Evolutionary conservation across 805 yeast species (phyloP), one percentile per base, ranked within the genome.

Genomic region (Schwanniomyces yamadae): DNA sequence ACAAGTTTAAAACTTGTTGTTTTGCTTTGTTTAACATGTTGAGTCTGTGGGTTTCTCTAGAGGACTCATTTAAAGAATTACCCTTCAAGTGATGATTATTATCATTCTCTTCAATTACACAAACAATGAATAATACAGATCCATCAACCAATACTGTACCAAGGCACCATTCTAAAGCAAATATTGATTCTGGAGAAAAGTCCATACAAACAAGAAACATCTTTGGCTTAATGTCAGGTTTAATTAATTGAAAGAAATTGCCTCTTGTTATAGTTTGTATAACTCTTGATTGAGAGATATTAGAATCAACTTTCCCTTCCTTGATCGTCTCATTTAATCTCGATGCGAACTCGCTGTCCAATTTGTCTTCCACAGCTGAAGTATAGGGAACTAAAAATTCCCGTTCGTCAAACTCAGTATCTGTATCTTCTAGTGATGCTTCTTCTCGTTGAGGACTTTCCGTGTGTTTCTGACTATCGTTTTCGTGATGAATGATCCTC

Each of bases 141-240:
- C 93, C 93, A 51, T 86, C 89, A 15, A 81, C 83, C 31, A 89
- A 69, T 0, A 88, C 82, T 0, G 95, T 77, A 2, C 97, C 97
- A 47, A 90, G 70, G 28, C 89, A 77, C 84, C 96, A 89, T 50
- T 87, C 93, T 15, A 90, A 67, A 0, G 96, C 93, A 57, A 84
- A 84, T 24, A 73, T 70, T 2, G 95, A 82, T 54, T 88, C 96
- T 0, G 87, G 84, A 3, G 91, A 80, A 44, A 84, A 73, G 55
- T 90, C 96, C 66, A 84, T 76, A 51, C 93, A 87, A 14, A 88
- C 73, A 31, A 89, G 61, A 57, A 80, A 87, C 53, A 85, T 75
- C 47, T 78, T 78, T 26, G 74, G 74, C 41, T 68, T 69, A 33
- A 62, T 54, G 38, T 57, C 57, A 12, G 71, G 71, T 45, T 64